phyloP scores from a whole-genome alignment of 2,329 filamentous ascomycete species.

The Pseudocercospora fijiensis region DNA sequence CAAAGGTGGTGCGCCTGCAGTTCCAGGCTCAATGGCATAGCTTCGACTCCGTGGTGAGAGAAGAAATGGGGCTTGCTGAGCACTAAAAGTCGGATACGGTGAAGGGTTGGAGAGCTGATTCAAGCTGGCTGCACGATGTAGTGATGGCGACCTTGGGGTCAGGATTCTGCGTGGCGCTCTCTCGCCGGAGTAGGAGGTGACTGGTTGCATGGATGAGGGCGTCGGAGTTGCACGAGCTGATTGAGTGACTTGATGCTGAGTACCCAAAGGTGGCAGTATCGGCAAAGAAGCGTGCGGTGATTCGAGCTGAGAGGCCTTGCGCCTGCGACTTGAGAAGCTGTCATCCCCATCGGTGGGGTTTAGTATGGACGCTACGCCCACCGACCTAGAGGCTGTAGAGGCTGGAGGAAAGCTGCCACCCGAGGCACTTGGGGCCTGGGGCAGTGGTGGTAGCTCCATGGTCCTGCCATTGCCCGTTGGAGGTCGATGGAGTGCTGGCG shows the following conservation, averaged over 20 bases:
- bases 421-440: conserved; percentile 23
- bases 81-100: conserved; percentile 49
- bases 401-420: conserved; percentile 28
- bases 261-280: conserved; percentile 35
- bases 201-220: conserved; percentile 19
- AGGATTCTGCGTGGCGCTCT: conserved; percentile 49
- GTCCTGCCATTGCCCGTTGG: conserved; percentile 22
- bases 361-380: conserved; percentile 49
- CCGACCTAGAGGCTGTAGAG: conserved; percentile 38
- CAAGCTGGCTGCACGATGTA: conserved; percentile 53
- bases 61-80: conserved; percentile 51
- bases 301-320: conserved; percentile 48
- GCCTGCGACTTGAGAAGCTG: conserved; percentile 38
- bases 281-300: conserved; percentile 42
- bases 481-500: conserved; percentile 21
- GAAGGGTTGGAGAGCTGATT: conserved; percentile 43
- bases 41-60: conserved; percentile 43
- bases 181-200: conserved; percentile 11
- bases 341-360: conserved; percentile 44
- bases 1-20: conserved; percentile 47
- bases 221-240: conserved; percentile 29
- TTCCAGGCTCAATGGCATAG: conserved; percentile 46
- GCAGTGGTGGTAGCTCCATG: conserved; percentile 37
- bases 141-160: conserved; percentile 57
- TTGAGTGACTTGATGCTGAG: conserved; percentile 10